Evolutionary conservation across 2,329 filamentous ascomycete genomes (phyloP).

Genomic region (Talaromyces islandicus): DNA sequence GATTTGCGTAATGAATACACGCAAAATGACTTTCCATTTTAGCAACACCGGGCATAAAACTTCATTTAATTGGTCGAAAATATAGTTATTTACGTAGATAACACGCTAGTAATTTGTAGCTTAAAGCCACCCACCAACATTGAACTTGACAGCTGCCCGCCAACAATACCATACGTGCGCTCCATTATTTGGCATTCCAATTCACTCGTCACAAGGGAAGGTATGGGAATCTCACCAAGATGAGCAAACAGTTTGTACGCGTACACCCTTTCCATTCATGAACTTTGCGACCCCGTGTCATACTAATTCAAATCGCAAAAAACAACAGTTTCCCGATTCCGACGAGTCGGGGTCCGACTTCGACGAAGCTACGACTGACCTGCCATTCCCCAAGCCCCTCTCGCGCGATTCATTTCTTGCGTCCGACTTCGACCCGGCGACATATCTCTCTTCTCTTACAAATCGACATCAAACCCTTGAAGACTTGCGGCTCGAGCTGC

Average conservation of each 20-base stretch:
- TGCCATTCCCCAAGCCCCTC: constrained; percentile 85
- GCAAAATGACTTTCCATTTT: no score
- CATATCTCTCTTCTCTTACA: constrained; percentile 75
- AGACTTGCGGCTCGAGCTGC: constrained; percentile 80
- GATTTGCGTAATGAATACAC: not conserved
- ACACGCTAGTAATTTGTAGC: not conserved
- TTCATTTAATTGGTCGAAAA: not conserved
- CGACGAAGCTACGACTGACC: constrained; percentile 57
- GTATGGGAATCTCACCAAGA: constrained; percentile 7
- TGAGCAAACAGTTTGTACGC: constrained; percentile 21
- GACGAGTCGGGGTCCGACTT: constrained; percentile 43
- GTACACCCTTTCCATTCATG: not conserved
- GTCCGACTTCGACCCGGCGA: constrained; percentile 68
- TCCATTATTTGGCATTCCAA: not conserved
- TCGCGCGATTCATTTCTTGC: constrained; percentile 76
- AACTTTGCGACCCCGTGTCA: not conserved
- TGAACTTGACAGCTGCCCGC: not conserved
- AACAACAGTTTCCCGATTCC: constrained; percentile 36
- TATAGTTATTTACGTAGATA: not conserved
- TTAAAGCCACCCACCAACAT: not conserved
- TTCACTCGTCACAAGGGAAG: not conserved
- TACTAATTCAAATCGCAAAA: not conserved
- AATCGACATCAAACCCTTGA: constrained; percentile 94
- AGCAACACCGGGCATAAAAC: not conserved
- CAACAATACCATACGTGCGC: not conserved